These are phyloP conservation scores for Hirschioporus abietinus DNA, from an alignment of 768 basidiomycete genomes.

Conservation along the genomic window DNA sequence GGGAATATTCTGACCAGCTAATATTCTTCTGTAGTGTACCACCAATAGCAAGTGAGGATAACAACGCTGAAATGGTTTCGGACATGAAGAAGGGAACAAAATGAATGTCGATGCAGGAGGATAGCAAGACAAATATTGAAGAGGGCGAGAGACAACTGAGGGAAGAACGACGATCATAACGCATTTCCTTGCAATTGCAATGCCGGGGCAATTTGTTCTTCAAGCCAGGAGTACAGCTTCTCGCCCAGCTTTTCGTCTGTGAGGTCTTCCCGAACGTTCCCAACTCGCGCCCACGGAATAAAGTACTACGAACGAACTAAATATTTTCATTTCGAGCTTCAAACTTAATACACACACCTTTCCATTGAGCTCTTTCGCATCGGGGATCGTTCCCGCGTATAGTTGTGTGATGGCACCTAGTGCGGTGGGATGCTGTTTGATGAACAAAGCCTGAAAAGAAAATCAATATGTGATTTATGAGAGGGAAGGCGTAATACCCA, in stretches of 20 bases:
- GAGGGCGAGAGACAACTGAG: no score
- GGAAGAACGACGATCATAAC: no score
- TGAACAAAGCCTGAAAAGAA: conserved; percentile 10
- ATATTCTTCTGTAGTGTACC: no score
- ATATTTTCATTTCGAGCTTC: neutral
- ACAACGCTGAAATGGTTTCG: no score
- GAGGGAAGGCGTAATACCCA: neutral
- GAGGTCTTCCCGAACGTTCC: conserved; percentile 17
- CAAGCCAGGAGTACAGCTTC: conserved; percentile 31
- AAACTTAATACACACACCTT: conserved; percentile 25
- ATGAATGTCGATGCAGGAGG: neutral
- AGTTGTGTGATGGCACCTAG: conserved; percentile 26
- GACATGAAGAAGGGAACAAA: no score
- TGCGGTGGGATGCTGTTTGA: conserved; percentile 18
- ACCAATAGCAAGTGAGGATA: no score
- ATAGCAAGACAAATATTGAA: neutral
- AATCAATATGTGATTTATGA: neutral
- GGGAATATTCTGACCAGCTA: no score
- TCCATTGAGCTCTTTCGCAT: conserved; percentile 22
- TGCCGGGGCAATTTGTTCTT: conserved; percentile 23
- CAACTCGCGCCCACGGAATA: conserved; percentile 29
- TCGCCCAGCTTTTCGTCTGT: conserved; percentile 20
- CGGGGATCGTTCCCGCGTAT: conserved; percentile 25
- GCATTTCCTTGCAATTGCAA: neutral
- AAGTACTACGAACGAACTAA: conserved; percentile 21